Evolutionary conservation across 2,329 filamentous ascomycete species (phyloP), one percentile per base, ranked within the genome.

Genomic region (Rosellinia necatrix): DNA sequence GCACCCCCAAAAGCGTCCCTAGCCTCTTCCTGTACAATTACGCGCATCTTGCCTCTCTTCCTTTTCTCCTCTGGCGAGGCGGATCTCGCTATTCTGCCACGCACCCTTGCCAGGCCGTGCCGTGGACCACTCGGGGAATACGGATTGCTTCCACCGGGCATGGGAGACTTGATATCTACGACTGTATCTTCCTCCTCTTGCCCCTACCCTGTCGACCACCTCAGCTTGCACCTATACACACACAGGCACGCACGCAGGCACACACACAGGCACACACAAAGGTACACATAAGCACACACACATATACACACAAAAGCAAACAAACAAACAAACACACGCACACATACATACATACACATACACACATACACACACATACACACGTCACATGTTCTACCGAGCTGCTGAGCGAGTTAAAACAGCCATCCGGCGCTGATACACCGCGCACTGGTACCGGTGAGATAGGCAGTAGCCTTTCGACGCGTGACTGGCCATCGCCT

Each of bases 101-200:
- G 56, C 53, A 62, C 55, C 60, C 59, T 60, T 58, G 60, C 21
- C 49, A 38, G 56, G 49, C 44, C 52, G 42, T 54, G 29, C 56
- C 51, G 57, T 61, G 58, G 56, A 64, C 62, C 64, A 67, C 56
- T 65, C 64, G 66, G 64, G 63, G 63, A 64, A 53, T 60, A 35
- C 59, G 62, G 64, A 44, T 61, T 51, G 29, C 30, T 29, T 59
- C 51, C 34, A 55, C 35, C 42, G 62, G 56, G 53, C 64, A 50
- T 61, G 53, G 32, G 47, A 59, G 19, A 44, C n/a, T 37, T 32
- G 60, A 56, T 49, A 51, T 49, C 22, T 15, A 44, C 25, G 17
- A 57, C 58, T 50, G 59, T 56, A 52, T 62, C 55, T 50, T 59
- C 54, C 47, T 48, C 25, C 8, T 49, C n/a, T 35, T 32, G 27